Base-by-base conservation (phyloP, 148 eudicot species). In the Linanthus parryae region DNA sequence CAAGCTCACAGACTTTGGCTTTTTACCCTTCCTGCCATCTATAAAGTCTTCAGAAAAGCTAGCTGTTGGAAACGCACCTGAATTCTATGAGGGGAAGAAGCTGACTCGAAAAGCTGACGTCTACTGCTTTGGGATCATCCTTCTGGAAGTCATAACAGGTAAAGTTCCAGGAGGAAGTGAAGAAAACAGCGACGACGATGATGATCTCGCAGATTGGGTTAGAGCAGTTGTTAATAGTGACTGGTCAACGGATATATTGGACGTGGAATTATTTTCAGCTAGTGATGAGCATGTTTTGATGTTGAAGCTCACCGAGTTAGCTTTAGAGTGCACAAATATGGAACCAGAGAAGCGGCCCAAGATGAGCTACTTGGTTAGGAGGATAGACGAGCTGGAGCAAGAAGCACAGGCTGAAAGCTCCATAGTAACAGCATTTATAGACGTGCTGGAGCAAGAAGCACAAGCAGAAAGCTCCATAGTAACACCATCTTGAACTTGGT, bases 221-320 rank as follows among this genome's bases (percentile, higher is more conserved):
- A 54, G 63, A 34, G 29, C 36, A 21, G 64, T 67, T 15, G 69
- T 68, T 23, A 51, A 57, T 26, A 46, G 15, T 29, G 77, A 72
- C 48, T 68, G 81, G 77, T 76, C 77, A 25, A 61, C 71, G 4
- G 77, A 76, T 61, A 58, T 76, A 53, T 53, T 76, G 56, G 81
- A 76, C 20, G 44, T 58, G 56, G 77, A 76, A 45, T 64, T 76
- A 52, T 19, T 76, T 3, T 69, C 68, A 48, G 67, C 67, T 24
- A 76, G 34, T 29, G 66, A 76, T 6, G 74, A 66, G 9, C 72
- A 72, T 3, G 59, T 68, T 28, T 62, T 49, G 20, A 72, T 76
- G 74, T 25, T 76, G 40, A 68, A 44, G 53, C 55, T 76, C 7
- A 66, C 71, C 3, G 66, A 72, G 41, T 42, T 76, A 24, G 81